These are phyloP conservation scores for Mortierella antarctica DNA, from an alignment of 192 early-diverging fungal genomes.

Conservation along the genomic window DNA sequence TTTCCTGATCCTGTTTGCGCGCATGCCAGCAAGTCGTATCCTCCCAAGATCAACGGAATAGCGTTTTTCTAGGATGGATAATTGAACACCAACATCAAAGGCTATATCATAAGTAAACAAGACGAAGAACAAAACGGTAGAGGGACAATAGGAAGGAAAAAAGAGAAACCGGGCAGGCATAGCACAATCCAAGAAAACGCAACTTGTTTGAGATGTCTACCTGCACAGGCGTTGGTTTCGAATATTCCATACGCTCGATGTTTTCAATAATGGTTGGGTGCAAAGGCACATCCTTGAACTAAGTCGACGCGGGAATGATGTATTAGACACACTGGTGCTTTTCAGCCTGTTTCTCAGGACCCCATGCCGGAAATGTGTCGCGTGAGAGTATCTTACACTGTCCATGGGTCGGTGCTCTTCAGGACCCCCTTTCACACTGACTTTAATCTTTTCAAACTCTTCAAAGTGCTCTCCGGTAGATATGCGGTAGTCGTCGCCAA, in stretches of 20 bases:
- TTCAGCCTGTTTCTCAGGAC: background rate
- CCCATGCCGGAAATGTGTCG: background rate
- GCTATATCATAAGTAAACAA: background rate
- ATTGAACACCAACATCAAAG: no score
- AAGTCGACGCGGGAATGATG: background rate
- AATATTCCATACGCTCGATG: slow-evolving; percentile 72
- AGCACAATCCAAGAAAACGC: background rate
- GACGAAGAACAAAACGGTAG: background rate
- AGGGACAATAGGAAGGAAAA: background rate
- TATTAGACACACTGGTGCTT: background rate
- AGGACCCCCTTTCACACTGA: slow-evolving; percentile 69
- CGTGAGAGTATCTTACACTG: slow-evolving; percentile 27
- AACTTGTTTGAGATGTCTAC: slow-evolving; percentile 14
- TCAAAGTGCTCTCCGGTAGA: slow-evolving; percentile 77
- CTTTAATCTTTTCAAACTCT: slow-evolving; percentile 79
- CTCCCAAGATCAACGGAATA: slow-evolving; percentile 67
- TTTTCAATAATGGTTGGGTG: slow-evolving; percentile 76
- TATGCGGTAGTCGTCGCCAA: slow-evolving; percentile 63
- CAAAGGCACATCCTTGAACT: slow-evolving; percentile 74
- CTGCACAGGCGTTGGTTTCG: slow-evolving; percentile 81
- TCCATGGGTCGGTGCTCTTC: slow-evolving; percentile 62
- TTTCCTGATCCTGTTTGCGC: slow-evolving; percentile 83
- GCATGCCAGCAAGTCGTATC: slow-evolving; percentile 86
- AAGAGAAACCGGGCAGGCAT: background rate
- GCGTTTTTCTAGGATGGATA: slow-evolving; percentile 62